Conservation (phyloP, 345 rosid species). For the Camelina sativa region DNA sequence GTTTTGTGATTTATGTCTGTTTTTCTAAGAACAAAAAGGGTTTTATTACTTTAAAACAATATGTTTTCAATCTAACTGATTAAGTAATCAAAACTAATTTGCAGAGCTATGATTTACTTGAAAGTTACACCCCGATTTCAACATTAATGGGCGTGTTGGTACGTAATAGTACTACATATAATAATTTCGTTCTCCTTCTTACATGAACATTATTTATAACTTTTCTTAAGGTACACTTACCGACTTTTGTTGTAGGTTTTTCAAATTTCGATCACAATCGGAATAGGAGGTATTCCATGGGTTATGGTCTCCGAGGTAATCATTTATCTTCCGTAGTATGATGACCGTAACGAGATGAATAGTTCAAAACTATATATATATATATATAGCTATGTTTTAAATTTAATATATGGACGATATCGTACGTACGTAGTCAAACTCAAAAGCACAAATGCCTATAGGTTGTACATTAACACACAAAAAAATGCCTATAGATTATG, state of each 20-base stretch:
- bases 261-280: constrained; percentile 58
- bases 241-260: constrained; percentile 41
- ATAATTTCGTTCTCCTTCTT: background rate
- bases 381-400: background rate
- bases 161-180: constrained; percentile 17
- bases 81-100: constrained; percentile 4
- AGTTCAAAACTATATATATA: background rate
- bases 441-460: no score
- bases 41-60: background rate
- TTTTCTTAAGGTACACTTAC: background rate
- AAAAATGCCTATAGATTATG: no score
- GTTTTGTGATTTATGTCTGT: no score
- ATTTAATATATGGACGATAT: background rate
- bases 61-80: constrained; percentile 4
- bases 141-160: constrained; percentile 42
- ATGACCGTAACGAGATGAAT: background rate
- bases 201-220: background rate
- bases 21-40: background rate
- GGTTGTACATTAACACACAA: no score
- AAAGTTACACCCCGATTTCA: constrained; percentile 33
- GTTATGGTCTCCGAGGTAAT: constrained; percentile 84
- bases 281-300: constrained; percentile 85
- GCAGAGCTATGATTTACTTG: constrained; percentile 37
- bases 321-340: background rate
- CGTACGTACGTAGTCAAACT: background rate